Conservation (phyloP, 371 early-diverging fungal genomes). For the Saksenaea vasiformis region DNA sequence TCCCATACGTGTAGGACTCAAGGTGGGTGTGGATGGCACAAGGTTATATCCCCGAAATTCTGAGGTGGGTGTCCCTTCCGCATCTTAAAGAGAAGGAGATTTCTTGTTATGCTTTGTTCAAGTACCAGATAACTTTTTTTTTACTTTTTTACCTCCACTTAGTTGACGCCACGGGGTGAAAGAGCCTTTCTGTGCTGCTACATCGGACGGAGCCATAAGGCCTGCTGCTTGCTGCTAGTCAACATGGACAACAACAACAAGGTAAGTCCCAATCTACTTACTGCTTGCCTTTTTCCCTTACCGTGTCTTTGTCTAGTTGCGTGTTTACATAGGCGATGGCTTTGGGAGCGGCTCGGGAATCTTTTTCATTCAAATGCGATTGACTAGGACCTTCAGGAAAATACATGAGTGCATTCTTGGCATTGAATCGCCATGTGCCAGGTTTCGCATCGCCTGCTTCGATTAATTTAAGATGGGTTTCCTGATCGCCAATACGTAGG, state of each 20-base stretch:
- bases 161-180: conserved; percentile 34
- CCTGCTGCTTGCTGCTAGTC: not conserved
- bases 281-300: not conserved
- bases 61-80: conserved; percentile 35
- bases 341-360: conserved; percentile 51
- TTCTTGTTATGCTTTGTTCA: not conserved
- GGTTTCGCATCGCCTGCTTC: conserved; percentile 32
- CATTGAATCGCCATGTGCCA: conserved; percentile 60
- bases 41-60: conserved; percentile 59
- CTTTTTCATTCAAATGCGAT: conserved; percentile 35
- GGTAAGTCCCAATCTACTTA: not conserved
- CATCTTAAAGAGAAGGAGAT: not conserved
- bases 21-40: conserved; percentile 71
- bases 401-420: conserved; percentile 70
- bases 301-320: conserved; percentile 27
- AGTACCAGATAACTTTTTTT: too few species aligned
- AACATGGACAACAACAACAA: not conserved
- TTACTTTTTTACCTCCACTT: conserved; percentile 14
- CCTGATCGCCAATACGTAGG: conserved; percentile 18
- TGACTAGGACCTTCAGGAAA: conserved; percentile 51
- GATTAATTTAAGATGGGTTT: conserved; percentile 20
- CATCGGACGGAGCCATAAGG: conserved; percentile 21
- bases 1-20: conserved; percentile 54
- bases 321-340: conserved; percentile 59
- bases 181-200: conserved; percentile 28